phyloP scores from a whole-genome alignment of 208 protist species.

The Leishmania amazonensis region DNA sequence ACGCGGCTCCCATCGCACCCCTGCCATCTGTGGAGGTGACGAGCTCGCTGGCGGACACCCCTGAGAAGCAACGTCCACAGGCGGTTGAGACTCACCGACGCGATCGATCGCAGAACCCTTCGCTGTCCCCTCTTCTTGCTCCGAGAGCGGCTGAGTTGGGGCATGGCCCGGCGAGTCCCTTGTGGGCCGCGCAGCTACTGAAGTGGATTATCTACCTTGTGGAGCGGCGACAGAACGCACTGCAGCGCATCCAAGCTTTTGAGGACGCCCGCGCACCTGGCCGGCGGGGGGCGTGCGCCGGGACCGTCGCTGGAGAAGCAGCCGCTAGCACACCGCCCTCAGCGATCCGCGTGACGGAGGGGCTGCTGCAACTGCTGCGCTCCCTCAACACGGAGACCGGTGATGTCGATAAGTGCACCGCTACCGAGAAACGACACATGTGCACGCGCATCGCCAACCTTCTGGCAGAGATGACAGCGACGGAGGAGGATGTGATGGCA shows the following conservation, averaged over 20 bases:
- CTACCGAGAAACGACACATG: slow-evolving; percentile 20
- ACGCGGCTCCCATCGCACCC: not conserved
- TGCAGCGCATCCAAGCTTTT: slow-evolving; percentile 26
- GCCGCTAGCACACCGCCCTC: not conserved
- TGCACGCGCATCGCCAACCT: slow-evolving; percentile 25
- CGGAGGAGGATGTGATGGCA: slow-evolving; percentile 26
- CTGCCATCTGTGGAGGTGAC: not conserved
- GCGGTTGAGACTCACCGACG: not conserved
- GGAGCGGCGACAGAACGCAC: slow-evolving; percentile 10
- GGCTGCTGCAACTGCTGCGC: slow-evolving; percentile 23
- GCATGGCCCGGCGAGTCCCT: not conserved
- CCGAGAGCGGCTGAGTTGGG: slow-evolving; percentile 7
- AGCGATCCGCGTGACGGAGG: slow-evolving; percentile 1
- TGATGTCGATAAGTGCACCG: slow-evolving; percentile 8
- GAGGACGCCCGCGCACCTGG: slow-evolving; percentile 19
- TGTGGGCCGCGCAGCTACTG: slow-evolving; percentile 20
- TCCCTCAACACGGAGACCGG: slow-evolving; percentile 9
- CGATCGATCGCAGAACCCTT: not conserved
- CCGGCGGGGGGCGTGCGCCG: slow-evolving; percentile 3
- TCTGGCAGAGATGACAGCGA: slow-evolving; percentile 23
- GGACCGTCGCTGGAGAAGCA: not conserved
- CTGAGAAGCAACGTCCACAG: slow-evolving; percentile 12
- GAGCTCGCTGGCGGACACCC: not conserved
- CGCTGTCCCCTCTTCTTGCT: slow-evolving; percentile 6
- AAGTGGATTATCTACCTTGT: slow-evolving; percentile 31